A percentile compares a stretch with the other conserved stretches of the same genome.
phyloP scores from a whole-genome alignment of 768 basidiomycete species.

The Russula sp. region DNA sequence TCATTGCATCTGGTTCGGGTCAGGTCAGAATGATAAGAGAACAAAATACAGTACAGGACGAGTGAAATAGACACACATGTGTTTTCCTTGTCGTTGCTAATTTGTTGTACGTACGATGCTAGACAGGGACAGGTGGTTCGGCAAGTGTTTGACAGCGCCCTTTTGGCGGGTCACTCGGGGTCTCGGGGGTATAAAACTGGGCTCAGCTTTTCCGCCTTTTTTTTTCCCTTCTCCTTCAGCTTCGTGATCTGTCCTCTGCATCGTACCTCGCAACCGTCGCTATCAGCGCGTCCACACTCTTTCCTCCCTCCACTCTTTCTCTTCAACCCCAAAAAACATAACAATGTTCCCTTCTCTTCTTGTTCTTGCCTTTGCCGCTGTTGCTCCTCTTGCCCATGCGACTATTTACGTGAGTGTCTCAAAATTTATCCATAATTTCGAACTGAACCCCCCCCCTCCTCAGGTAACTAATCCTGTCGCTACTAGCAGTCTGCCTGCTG shows the following conservation, averaged over 20 bases:
- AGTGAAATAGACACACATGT: too few relatives aligned
- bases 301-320: constrained; percentile 17
- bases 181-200: not conserved
- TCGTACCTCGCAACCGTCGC: not conserved
- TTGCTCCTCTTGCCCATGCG: constrained; percentile 14
- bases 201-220: not conserved
- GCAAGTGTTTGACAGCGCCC: too few relatives aligned
- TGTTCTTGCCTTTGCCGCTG: constrained; percentile 10
- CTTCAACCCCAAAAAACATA: not conserved
- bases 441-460: not conserved
- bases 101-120: too few relatives aligned
- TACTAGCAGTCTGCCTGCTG: constrained; percentile 40
- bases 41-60: too few relatives aligned
- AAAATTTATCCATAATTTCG: not conserved
- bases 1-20: too few relatives aligned
- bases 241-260: not conserved
- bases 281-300: constrained; percentile 9
- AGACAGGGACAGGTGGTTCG: too few relatives aligned
- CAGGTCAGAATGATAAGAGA: too few relatives aligned
- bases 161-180: too few relatives aligned
- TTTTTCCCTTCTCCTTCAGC: not conserved
- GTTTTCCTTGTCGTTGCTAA: too few relatives aligned
- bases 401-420: constrained; percentile 13
- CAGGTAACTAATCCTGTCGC: constrained; percentile 55
- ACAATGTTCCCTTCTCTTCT: constrained; percentile 18